phyloP scores from a whole-genome alignment of 257 asterid species.

The Ligustrum vulgare region DNA sequence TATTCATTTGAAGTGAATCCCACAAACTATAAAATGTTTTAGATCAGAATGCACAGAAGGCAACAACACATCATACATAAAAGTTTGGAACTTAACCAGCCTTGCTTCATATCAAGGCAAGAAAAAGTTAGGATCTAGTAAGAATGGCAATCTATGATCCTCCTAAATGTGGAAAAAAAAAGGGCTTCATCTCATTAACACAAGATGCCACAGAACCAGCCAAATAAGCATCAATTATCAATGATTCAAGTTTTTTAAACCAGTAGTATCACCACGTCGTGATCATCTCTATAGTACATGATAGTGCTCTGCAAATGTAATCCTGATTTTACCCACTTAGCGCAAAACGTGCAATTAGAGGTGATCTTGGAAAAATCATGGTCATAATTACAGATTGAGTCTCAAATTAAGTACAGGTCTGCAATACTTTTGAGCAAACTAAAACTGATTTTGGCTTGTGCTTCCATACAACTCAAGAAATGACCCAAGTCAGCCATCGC shows the following conservation, averaged over 20 bases:
- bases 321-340: not conserved
- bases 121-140: slow-evolving; percentile 9
- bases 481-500: too few relatives aligned
- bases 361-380: not conserved
- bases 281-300: not conserved
- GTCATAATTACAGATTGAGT: not conserved
- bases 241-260: not conserved
- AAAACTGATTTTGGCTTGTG: too few relatives aligned
- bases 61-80: slow-evolving; percentile 1
- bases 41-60: slow-evolving; percentile 15
- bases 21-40: slow-evolving; percentile 3
- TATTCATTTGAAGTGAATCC: slow-evolving; percentile 14
- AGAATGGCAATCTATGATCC: slow-evolving; percentile 11
- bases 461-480: too few relatives aligned
- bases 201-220: not conserved
- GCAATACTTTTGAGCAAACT: too few relatives aligned
- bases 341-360: not conserved
- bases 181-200: not conserved
- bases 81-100: not conserved
- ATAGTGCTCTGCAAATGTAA: not conserved
- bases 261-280: not conserved
- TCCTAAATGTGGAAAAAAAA: not conserved
- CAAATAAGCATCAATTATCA: not conserved
- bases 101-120: slow-evolving; percentile 20
- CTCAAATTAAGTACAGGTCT: not conserved